Base-by-base conservation (phyloP, 306 rosid genomes). In the Malus sieversii region DNA sequence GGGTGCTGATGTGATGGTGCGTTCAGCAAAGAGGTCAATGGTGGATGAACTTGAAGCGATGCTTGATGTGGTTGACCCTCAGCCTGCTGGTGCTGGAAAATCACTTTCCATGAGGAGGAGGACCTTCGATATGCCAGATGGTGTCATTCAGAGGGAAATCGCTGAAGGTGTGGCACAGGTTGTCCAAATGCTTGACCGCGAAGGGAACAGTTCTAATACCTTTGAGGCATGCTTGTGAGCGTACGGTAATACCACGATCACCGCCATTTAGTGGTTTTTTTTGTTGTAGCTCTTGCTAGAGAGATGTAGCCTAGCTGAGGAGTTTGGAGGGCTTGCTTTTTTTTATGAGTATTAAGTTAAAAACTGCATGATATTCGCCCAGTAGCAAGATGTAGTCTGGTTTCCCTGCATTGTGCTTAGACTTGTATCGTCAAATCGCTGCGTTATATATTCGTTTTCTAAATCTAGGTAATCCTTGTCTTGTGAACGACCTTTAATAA, bases 21-120 rank as follows among this genome's bases (percentile, higher is more conserved):
- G 96, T 68, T 63, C 90, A 75, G 91, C 97, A 0, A 91, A 88
- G 95, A 89, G 84, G 81, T 89, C 93, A 13, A 93, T 93, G 84
- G 84, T 89, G 84, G 89, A 89, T 66, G 98, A 93, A 88, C 88
- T 93, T 81, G 98, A 93, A 87, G 96, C 93, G 38, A 91, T 93
- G 92, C 92, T 93, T 40, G 96, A 93, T 42, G 96, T 83, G 77
- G 88, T 89, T 33, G 98, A 93, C 79, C 96, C 97, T 44, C 97
- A 93, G 85, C 97, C 97, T 33, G 33, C 76, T 52, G 85, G 88
- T 29, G 40, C 74, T 33, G 85, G 88, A 81, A 90, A 77, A 81
- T 86, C 97, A 16, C 76, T 79, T 12, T 93, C 98, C 70, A 71
- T 93, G 73, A 88, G 84, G 46, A 89, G 96, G 80, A 91, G 98